Percentiles rank a stretch among this genome's conserved stretches.
Conservation (phyloP, 495 filamentous ascomycete genomes). For the Filosporella fistucella region DNA sequence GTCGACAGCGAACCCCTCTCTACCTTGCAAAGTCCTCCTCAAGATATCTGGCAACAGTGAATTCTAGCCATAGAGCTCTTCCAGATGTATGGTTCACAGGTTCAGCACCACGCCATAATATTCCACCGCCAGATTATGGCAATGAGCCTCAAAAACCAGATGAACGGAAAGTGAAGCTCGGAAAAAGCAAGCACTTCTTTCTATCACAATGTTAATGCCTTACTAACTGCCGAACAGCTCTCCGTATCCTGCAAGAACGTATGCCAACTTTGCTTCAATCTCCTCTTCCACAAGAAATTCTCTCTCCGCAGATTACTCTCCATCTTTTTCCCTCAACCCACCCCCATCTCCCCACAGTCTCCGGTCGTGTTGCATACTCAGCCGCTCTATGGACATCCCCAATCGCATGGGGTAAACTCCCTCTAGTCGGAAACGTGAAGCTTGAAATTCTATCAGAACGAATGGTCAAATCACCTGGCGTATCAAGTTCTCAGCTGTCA, state of each 20-base stretch:
- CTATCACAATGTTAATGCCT: background rate
- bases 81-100: constrained; percentile 24
- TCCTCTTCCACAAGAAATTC: constrained; percentile 76
- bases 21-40: constrained; percentile 1
- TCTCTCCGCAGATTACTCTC: constrained; percentile 85
- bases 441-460: constrained; percentile 84
- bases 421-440: constrained; percentile 81
- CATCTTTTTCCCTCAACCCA: constrained; percentile 96
- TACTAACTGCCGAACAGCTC: constrained; percentile 45
- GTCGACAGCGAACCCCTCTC: background rate
- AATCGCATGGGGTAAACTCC: constrained; percentile 89
- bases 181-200: constrained; percentile 64
- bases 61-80: constrained; percentile 12
- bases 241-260: constrained; percentile 78
- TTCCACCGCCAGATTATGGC: constrained; percentile 2
- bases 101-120: constrained; percentile 11
- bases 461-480: constrained; percentile 55
- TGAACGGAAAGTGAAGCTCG: constrained; percentile 82
- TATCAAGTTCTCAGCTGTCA: constrained; percentile 9
- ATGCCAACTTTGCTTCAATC: constrained; percentile 84
- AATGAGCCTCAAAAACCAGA: constrained; percentile 41
- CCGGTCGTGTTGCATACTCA: constrained; percentile 83
- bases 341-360: constrained; percentile 87
- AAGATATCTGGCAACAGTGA: constrained; percentile 21
- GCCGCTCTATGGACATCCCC: constrained; percentile 94